phyloP scores from a whole-genome alignment of 495 filamentous ascomycete species.

The Symbiotaphrina buchneri region DNA sequence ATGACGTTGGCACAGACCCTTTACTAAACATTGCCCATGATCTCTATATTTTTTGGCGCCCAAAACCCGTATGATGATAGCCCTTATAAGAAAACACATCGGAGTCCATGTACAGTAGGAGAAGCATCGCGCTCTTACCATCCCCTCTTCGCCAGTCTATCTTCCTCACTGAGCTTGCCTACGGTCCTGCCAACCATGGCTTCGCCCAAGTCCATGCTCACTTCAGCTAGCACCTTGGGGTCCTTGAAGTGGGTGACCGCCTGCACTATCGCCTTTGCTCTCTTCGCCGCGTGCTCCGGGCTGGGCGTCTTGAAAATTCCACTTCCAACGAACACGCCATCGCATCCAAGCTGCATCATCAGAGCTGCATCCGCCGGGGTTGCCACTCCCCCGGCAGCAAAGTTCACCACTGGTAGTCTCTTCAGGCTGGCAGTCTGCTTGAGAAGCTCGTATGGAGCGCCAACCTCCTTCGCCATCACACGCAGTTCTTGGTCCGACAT shows the following conservation, averaged over 20 bases:
- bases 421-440: slow-evolving; percentile 71
- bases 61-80: too few relatives aligned
- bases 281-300: slow-evolving; percentile 69
- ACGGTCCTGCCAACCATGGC: slow-evolving; percentile 93
- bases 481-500: slow-evolving; percentile 46
- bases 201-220: slow-evolving; percentile 69
- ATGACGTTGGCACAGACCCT: too few relatives aligned
- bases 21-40: too few relatives aligned
- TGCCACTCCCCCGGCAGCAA: slow-evolving; percentile 89
- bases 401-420: slow-evolving; percentile 90
- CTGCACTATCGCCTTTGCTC: slow-evolving; percentile 85
- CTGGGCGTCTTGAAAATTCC: slow-evolving; percentile 96
- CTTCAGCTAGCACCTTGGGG: slow-evolving; percentile 66
- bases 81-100: too few relatives aligned
- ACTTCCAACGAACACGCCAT: slow-evolving; percentile 90
- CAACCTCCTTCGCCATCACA: slow-evolving; percentile 60
- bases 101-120: too few relatives aligned
- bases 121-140: too few relatives aligned
- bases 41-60: too few relatives aligned
- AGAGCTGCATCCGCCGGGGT: slow-evolving; percentile 92
- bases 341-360: slow-evolving; percentile 98
- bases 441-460: slow-evolving; percentile 50
- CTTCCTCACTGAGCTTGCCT: slow-evolving; percentile 40
- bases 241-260: slow-evolving; percentile 80
- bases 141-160: slow-evolving; percentile 71